Percentiles rank a stretch among this genome's conserved stretches.
Evolutionary conservation across 805 yeast genomes (phyloP).

Genomic region (Candida loeiensis): DNA sequence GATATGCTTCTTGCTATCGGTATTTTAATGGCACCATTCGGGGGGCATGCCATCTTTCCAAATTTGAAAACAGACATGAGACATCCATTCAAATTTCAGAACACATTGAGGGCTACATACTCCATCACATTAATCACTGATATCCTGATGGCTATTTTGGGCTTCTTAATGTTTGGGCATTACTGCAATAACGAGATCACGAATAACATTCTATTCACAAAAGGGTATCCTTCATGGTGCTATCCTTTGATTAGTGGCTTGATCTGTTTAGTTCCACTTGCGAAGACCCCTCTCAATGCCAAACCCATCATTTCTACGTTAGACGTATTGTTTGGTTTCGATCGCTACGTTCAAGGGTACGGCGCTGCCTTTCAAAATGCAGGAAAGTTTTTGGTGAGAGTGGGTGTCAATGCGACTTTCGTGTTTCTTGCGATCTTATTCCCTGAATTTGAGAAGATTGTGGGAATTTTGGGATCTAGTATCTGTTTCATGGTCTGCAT

Average conservation of each 20-base stretch:
- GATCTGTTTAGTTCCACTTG: slow-evolving; percentile 39
- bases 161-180: slow-evolving; percentile 78
- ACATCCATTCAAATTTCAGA: slow-evolving; percentile 58
- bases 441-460: slow-evolving; percentile 37
- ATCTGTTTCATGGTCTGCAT: slow-evolving; percentile 41
- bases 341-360: neutral
- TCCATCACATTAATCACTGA: slow-evolving; percentile 57
- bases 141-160: slow-evolving; percentile 57
- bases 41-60: slow-evolving; percentile 83
- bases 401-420: slow-evolving; percentile 21
- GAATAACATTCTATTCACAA: slow-evolving; percentile 62
- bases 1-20: slow-evolving; percentile 53
- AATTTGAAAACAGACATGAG: slow-evolving; percentile 73
- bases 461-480: slow-evolving; percentile 41
- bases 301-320: slow-evolving; percentile 39
- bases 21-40: slow-evolving; percentile 73
- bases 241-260: slow-evolving; percentile 27
- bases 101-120: slow-evolving; percentile 54
- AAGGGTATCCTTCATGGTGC: slow-evolving; percentile 65
- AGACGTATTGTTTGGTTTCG: slow-evolving; percentile 25
- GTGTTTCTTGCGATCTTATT: slow-evolving; percentile 27
- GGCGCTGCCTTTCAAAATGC: neutral
- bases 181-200: slow-evolving; percentile 70
- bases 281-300: slow-evolving; percentile 38
- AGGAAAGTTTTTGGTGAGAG: slow-evolving; percentile 15